Base-by-base conservation (phyloP, 495 filamentous ascomycete genomes). In the Xylaria castorea region DNA sequence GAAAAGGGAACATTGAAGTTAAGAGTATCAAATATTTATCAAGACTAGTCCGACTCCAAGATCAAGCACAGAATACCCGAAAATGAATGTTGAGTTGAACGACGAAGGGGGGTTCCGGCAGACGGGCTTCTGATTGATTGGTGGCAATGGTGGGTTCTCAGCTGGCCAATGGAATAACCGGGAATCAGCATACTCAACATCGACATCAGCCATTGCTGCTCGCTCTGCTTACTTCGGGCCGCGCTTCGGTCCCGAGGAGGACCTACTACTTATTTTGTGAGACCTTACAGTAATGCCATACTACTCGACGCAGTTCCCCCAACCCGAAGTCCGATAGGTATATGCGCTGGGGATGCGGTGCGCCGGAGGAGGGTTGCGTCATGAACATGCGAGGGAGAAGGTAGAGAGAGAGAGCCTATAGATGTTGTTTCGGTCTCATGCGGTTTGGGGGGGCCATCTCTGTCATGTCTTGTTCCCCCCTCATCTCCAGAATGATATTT, bases 211-310 rank as follows among this genome's bases (percentile, higher is more conserved):
- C 20, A 30, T n/a, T 30, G 25, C n/a, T 57, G 3, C 27, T 32
- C 4, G 53, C 11, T 18, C 12, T 57, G 53, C 53, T 57, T 57
- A 57, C 53, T 57, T 57, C 53, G 66, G 61, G 22, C 9, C 48
- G 38, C 30, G 22, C n/a, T n/a, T 69, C 66, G 66, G 66, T 69
- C 66, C 66, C 66, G 66, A 69, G 55, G 20, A 27, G 46, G 0
- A 3, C 42, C 6, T 20, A 5, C 2, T 18, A 18, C 58, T 5
- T n/a, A 7, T 4, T 2, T 8, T 42, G 38, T 30, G 6, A 14
- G 38, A 64, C 61, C 7, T 5, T 44, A n/a, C n/a, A n/a, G 61
- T 38, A 16, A 7, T 12, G 36, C 11, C 14, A 67, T 66, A 42
- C 20, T 22, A 27, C 25, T 34, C 22, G 40, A 25, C 69, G 69